Percentiles rank a stretch among this genome's conserved stretches.
These are phyloP conservation scores for Tetrapisispora fleetii DNA, from an alignment of 805 yeast genomes.

Conservation along the genomic window DNA sequence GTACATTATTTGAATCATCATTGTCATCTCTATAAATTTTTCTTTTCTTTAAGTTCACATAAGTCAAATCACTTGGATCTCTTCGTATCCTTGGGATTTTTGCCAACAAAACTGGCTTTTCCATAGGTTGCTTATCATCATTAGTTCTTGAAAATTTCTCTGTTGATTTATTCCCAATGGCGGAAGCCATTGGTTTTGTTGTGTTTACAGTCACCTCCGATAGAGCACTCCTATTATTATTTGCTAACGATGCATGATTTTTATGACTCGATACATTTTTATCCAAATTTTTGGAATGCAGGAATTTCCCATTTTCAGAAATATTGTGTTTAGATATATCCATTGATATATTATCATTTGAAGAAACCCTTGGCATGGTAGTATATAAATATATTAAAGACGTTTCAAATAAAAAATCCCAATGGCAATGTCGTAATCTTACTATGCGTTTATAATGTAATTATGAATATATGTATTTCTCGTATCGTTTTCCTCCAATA, in stretches of 20 bases:
- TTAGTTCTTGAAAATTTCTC: background rate
- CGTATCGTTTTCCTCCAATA: no score
- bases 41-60: conserved; percentile 11
- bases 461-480: no score
- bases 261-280: background rate
- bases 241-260: background rate
- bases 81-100: conserved; percentile 10
- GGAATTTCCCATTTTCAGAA: background rate
- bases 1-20: conserved; percentile 3
- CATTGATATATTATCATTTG: background rate
- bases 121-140: background rate
- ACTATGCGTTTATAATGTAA: no score
- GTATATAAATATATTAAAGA: background rate
- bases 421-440: no score
- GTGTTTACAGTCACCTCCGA: conserved; percentile 4
- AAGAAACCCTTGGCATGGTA: background rate
- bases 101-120: background rate
- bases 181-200: background rate
- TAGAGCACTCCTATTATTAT: background rate
- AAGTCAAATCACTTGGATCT: conserved; percentile 12
- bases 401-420: no score
- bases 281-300: background rate
- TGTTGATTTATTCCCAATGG: no score
- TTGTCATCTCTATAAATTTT: conserved; percentile 17
- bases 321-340: background rate